Conservation (phyloP, 371 early-diverging fungal species). For the Apophysomyces sp. region DNA sequence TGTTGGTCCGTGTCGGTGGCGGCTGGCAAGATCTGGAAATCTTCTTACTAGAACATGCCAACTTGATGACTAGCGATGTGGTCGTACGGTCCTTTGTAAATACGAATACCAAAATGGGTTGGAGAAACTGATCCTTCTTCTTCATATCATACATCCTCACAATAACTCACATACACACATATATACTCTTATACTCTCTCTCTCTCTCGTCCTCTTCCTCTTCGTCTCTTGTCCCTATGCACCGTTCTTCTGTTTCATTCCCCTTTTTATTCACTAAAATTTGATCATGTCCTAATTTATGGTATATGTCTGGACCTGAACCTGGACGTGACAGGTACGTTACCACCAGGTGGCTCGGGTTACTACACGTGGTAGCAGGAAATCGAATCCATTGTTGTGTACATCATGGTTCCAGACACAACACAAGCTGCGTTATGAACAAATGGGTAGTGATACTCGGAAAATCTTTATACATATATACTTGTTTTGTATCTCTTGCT, state of each 20-base stretch:
- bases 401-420: no score
- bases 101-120: not conserved
- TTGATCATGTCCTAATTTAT: no score
- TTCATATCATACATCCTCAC: not conserved
- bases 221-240: conserved; percentile 1
- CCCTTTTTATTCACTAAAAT: not conserved
- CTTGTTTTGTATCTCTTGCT: no score
- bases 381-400: no score
- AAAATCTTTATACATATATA: no score
- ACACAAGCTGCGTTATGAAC: no score
- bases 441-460: no score
- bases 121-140: conserved; percentile 1
- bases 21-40: conserved; percentile 70
- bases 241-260: not conserved
- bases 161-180: not conserved
- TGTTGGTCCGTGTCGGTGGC: conserved; percentile 67
- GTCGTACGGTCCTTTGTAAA: conserved; percentile 19
- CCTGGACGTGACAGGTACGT: no score
- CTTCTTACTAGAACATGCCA: conserved; percentile 54
- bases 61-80: conserved; percentile 38
- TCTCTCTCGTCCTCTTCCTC: not conserved
- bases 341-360: no score
- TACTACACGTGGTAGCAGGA: no score
- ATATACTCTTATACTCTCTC: not conserved
- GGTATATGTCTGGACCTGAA: no score